phyloP scores from a whole-genome alignment of 805 yeast genomes.

The Wickerhamiella occidentalis region DNA sequence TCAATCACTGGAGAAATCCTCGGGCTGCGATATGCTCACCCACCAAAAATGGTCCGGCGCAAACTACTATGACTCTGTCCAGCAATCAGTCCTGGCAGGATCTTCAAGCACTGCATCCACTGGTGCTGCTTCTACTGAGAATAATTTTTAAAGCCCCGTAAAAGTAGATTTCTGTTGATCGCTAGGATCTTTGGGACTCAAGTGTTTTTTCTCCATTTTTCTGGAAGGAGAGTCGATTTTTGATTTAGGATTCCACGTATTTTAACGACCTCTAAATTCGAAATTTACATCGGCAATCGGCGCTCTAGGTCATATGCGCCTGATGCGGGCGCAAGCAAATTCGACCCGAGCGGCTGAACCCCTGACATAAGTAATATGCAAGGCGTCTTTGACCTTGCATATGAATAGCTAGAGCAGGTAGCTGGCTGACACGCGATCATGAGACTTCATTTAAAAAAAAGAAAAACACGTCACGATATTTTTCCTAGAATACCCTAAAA shows the following conservation, averaged over 20 bases:
- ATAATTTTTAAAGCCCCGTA: conserved; percentile 9
- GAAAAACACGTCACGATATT: too few relatives aligned
- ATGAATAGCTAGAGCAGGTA: background rate
- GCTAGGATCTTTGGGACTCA: too few relatives aligned
- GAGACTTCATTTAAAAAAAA: background rate
- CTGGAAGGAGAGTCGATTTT: too few relatives aligned
- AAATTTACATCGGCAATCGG: too few relatives aligned
- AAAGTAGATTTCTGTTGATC: background rate
- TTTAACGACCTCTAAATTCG: too few relatives aligned
- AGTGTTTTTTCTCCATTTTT: too few relatives aligned
- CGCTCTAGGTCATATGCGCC: too few relatives aligned
- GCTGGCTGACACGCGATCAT: background rate
- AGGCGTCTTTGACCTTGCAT: background rate
- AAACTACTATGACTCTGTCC: conserved; percentile 38
- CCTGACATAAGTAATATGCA: background rate
- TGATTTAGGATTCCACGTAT: too few relatives aligned
- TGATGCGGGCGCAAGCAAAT: background rate
- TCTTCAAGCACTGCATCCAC: conserved; percentile 34
- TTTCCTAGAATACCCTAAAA: too few relatives aligned
- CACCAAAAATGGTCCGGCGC: conserved; percentile 57
- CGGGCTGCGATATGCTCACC: conserved; percentile 41
- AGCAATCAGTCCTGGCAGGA: conserved; percentile 35
- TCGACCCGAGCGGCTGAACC: conserved; percentile 1
- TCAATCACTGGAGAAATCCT: conserved; percentile 36
- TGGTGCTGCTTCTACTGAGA: conserved; percentile 36